Percentiles rank a stretch among this genome's conserved stretches.
phyloP scores from a whole-genome alignment of 1,284 basidiomycete species.

The Athelia psychrophila region DNA sequence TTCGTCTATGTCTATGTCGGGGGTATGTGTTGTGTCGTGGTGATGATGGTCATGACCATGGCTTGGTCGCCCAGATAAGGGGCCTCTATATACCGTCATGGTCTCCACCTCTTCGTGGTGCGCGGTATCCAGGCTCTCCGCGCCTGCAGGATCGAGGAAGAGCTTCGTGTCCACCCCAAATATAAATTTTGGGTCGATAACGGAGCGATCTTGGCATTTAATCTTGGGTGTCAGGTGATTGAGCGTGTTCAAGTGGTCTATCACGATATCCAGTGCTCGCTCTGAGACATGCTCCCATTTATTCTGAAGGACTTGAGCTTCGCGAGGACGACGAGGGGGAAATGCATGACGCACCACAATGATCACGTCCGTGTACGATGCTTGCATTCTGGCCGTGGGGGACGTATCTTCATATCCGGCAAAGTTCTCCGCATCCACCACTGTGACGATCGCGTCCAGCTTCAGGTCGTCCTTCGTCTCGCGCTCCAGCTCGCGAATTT shows the following conservation, averaged over 20 bases:
- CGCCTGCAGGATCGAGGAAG: slow-evolving; percentile 41
- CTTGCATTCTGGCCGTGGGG: slow-evolving; percentile 87
- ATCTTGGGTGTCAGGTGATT: slow-evolving; percentile 89
- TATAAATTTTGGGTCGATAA: slow-evolving; percentile 72
- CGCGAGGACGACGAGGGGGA: slow-evolving; percentile 5
- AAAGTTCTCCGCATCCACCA: slow-evolving; percentile 90
- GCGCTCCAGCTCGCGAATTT: slow-evolving; percentile 83
- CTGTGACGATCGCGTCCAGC: slow-evolving; percentile 86
- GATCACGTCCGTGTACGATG: slow-evolving; percentile 89
- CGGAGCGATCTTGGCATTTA: slow-evolving; percentile 58
- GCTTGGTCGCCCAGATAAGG: slow-evolving; percentile 10
- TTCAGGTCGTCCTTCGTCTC: slow-evolving; percentile 74
- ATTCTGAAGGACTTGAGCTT: slow-evolving; percentile 44
- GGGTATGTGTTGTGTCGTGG: slow-evolving; percentile 4
- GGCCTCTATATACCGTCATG: slow-evolving; percentile 54
- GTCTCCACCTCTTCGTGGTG: slow-evolving; percentile 87
- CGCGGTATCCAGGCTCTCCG: slow-evolving; percentile 22
- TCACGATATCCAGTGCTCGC: slow-evolving; percentile 71
- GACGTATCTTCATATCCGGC: slow-evolving; percentile 87
- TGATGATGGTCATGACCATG: slow-evolving; percentile 31
- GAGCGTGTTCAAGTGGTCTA: slow-evolving; percentile 85
- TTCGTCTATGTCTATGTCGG: slow-evolving; percentile 1
- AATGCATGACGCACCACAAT: slow-evolving; percentile 58
- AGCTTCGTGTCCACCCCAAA: slow-evolving; percentile 84
- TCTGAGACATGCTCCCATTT: slow-evolving; percentile 86